Evolutionary conservation across 352 stramenopile genomes (phyloP), one percentile per base, ranked within the genome.

Genomic region (Globisporangium rhizosaccharum): DNA sequence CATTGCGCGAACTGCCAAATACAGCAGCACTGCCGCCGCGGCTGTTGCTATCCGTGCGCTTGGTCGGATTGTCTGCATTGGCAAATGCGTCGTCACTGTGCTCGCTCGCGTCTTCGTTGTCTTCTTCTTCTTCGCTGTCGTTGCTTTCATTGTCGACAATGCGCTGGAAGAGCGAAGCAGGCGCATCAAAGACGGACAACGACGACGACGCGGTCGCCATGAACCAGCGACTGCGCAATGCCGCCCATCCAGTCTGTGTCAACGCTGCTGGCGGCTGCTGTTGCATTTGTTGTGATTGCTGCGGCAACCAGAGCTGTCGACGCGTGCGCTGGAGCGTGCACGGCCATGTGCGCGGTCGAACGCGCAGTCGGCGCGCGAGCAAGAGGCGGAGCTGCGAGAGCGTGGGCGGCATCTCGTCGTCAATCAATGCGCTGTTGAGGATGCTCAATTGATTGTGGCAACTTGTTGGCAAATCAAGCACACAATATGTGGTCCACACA

Each of bases 361-460:
- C 14, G 36, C 44, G 54, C 30, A 60, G 54, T 20, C 45, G 42
- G 17, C 39, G 53, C 10, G 25, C 48, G 17, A 42, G 48, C 39
- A 60, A 28, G 23, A 56, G 47, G 17, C 47, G 56, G 46, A 53
- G 37, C 36, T 61, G 56, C 36, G 56, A 45, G 56, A 61, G 47
- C 56, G 44, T 60, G 44, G 47, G 39, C 12, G 39, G 39, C 39
- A 45, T 45, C 17, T 18, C 23, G 23, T 23, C 23, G 23, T 23
- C 23, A 23, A 23, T 23, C 23, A 23, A 23, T 23, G 23, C 23
- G 0, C 23, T 23, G 23, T 23, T 23, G 23, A 23, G 23, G 23
- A 23, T 23, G 23, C 23, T 23, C 23, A 51, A 20, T 36, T 5
- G 2, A 5, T 36, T 36, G 30, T 36, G 30, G 30, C 30, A 36